Conservation (phyloP, 768 basidiomycete species). For the Naganishia vishniacii region DNA sequence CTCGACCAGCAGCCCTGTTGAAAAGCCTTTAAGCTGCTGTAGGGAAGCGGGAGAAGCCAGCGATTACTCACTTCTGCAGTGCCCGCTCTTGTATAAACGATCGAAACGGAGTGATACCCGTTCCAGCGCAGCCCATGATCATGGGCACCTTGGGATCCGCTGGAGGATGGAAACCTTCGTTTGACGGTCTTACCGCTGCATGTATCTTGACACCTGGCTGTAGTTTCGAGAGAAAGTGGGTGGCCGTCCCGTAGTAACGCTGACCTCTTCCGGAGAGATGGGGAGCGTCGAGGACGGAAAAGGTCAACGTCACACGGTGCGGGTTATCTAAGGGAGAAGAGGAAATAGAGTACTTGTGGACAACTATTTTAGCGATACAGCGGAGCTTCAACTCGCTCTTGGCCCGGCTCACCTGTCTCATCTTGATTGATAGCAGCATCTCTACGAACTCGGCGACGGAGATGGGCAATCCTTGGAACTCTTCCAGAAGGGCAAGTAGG, state of each 20-base stretch:
- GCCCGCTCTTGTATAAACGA: constrained; percentile 57
- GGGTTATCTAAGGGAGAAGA: constrained; percentile 54
- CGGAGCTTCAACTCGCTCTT: no score
- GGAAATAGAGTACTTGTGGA: constrained; percentile 53
- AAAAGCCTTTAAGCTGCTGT: neutral
- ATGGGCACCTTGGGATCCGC: constrained; percentile 51
- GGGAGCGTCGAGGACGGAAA: constrained; percentile 52
- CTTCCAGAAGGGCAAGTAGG: constrained; percentile 53
- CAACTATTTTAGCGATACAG: neutral
- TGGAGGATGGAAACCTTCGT: constrained; percentile 53
- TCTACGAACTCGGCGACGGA: constrained; percentile 50
- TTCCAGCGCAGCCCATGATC: constrained; percentile 54
- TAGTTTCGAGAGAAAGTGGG: constrained; percentile 52
- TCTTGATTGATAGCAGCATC: constrained; percentile 54
- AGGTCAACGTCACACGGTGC: constrained; percentile 52
- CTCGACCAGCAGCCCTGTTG: constrained; percentile 48
- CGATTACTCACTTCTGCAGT: constrained; percentile 50
- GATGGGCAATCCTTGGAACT: constrained; percentile 49
- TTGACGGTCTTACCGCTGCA: constrained; percentile 50
- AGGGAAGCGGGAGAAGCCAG: neutral
- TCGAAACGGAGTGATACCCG: constrained; percentile 55
- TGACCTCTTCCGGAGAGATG: constrained; percentile 47
- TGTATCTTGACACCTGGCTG: constrained; percentile 52
- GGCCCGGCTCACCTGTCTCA: constrained; percentile 46
- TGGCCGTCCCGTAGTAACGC: constrained; percentile 54